phyloP scores from a whole-genome alignment of 768 basidiomycete genomes.

The Auriscalpium orientale region DNA sequence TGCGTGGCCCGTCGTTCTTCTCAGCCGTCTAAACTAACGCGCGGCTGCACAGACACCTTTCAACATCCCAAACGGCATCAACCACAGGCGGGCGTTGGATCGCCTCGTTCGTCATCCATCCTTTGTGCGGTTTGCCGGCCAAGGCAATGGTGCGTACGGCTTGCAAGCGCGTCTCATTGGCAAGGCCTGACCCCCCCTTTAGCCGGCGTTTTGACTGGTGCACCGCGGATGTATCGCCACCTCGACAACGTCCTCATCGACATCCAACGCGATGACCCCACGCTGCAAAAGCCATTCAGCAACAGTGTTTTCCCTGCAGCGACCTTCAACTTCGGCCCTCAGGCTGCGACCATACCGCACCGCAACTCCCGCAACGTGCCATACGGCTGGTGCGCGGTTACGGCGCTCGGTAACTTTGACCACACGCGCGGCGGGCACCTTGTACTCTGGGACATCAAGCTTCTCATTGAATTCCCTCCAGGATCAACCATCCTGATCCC shows the following conservation, averaged over 20 bases:
- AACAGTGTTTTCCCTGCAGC: conserved; percentile 11
- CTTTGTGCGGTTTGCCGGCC: not conserved
- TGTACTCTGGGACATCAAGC: conserved; percentile 10
- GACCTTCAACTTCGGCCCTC: conserved; percentile 13
- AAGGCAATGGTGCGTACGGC: not conserved
- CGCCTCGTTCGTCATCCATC: not conserved
- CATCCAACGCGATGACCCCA: not conserved
- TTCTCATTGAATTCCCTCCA: conserved; percentile 15
- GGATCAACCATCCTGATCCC: conserved; percentile 14
- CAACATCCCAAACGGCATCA: not conserved
- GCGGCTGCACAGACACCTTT: not conserved
- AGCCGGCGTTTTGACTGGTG: too few relatives aligned
- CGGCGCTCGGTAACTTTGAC: conserved; percentile 10
- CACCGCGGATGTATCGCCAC: not conserved
- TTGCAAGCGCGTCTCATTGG: not conserved
- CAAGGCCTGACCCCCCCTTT: too few relatives aligned
- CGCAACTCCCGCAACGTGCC: conserved; percentile 4
- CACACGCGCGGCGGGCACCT: conserved; percentile 10
- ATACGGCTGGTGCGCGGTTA: conserved; percentile 10
- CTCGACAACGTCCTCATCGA: not conserved
- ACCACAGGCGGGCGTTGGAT: not conserved
- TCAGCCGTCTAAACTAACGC: not conserved
- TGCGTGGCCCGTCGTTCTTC: not conserved
- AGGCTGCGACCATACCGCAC: conserved; percentile 2
- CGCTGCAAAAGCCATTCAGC: conserved; percentile 1